phyloP scores from a whole-genome alignment of 2,329 filamentous ascomycete species.

The Byssothecium circinans region DNA sequence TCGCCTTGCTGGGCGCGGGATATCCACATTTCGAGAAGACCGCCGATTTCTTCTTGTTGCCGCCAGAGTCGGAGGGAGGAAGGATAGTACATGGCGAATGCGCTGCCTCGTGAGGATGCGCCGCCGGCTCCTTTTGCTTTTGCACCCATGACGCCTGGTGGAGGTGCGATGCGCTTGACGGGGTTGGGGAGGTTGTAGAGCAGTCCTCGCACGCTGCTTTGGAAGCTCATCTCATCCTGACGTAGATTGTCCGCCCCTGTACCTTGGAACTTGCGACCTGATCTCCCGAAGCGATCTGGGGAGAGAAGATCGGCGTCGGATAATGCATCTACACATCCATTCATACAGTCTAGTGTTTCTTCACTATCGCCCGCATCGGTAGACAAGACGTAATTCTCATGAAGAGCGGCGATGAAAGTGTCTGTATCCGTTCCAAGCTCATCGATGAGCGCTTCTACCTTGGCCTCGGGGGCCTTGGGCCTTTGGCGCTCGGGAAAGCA shows the following conservation, averaged over 20 bases:
- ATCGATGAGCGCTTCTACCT: constrained; percentile 74
- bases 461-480: constrained; percentile 48
- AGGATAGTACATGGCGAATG: constrained; percentile 91
- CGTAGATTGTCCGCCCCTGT: constrained; percentile 70
- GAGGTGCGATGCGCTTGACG: constrained; percentile 64
- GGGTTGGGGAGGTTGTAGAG: constrained; percentile 83
- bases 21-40: constrained; percentile 70
- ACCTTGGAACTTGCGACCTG: constrained; percentile 52
- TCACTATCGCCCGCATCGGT: constrained; percentile 66
- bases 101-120: constrained; percentile 53
- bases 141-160: constrained; percentile 39
- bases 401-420: constrained; percentile 85
- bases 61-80: constrained; percentile 82
- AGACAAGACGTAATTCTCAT: constrained; percentile 91
- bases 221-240: constrained; percentile 93
- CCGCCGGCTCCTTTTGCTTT: constrained; percentile 25
- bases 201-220: constrained; percentile 83
- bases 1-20: constrained; percentile 55
- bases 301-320: constrained; percentile 87
- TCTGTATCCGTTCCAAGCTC: constrained; percentile 90
- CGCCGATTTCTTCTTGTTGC: constrained; percentile 78
- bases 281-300: constrained; percentile 69
- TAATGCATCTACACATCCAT: constrained; percentile 81
- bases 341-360: constrained; percentile 72
- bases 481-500: constrained; percentile 50